Base-by-base conservation (phyloP, 495 filamentous ascomycete species). In the Astrocystis sublimbata region DNA sequence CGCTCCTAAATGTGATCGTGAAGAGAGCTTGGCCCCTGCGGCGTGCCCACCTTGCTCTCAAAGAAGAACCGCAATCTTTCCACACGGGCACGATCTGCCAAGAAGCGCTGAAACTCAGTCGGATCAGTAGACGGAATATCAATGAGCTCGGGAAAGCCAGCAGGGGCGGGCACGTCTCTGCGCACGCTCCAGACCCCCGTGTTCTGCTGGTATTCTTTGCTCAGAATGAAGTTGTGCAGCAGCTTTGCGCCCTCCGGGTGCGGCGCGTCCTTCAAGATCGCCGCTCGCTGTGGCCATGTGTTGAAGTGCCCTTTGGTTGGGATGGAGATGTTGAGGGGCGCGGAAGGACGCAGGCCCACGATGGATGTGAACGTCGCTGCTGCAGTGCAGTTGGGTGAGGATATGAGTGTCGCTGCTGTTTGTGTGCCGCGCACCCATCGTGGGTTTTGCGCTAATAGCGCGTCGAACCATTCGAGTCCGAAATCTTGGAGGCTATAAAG, bases 361-460 rank as follows among this genome's bases (percentile, higher is more conserved):
- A 51, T 35, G 8, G 47, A 31, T 19, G 28, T 51, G 47, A 51
- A 51, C 13, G 47, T 51, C 28, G 47, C 47, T 19, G 24, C 47
- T 4, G 47, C 47, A 3, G 47, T 51, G n/a, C 47, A 10, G 47
- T 51, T 51, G 30, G 47, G 47, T 6, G 47, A 31, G 47, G 21
- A 51, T 35, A 63, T 41, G 21, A 74, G 23, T 5, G 66, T 62
- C 21, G 38, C 43, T 10, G 74, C 68, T 17, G 74, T 76, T 17
- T 61, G 62, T 26, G 65, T 71, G 10, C 74, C 74, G 7, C 74
- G 74, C 9, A 76, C 74, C 74, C 74, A 76, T 38, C 53, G 52
- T 19, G 72, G 66, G 46, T 76, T 71, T 62, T 76, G 73, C 4
- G 30, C 19, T 15, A 69, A 54, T 3, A 76, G 65, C 19, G 59